Percentiles rank a stretch among this genome's conserved stretches.
These are phyloP conservation scores for Sporothrix dimorphospora DNA, from an alignment of 2,329 filamentous ascomycete species.

Conservation along the genomic window DNA sequence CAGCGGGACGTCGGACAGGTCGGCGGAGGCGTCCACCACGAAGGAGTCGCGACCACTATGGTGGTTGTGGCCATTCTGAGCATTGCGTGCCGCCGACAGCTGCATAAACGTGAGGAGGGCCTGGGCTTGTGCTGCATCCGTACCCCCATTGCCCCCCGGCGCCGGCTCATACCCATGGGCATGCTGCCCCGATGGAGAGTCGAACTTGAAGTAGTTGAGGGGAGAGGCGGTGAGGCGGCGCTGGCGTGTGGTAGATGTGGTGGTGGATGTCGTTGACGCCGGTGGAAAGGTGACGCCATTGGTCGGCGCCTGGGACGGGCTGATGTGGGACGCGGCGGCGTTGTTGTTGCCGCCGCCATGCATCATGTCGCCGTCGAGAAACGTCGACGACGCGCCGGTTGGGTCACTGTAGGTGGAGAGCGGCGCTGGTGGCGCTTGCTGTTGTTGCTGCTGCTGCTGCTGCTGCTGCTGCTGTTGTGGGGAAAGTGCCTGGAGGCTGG, in stretches of 20 bases:
- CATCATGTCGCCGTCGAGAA: background rate
- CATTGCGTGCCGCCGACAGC: background rate
- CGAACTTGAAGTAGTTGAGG: background rate
- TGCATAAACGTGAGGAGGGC: background rate
- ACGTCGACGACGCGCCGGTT: background rate
- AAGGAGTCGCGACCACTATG: background rate
- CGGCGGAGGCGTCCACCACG: background rate
- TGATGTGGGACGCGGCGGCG: background rate
- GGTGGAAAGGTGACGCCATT: no score
- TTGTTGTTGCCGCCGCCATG: background rate
- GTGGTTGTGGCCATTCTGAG: background rate
- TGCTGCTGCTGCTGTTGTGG: background rate
- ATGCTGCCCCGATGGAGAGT: background rate
- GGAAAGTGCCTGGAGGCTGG: background rate
- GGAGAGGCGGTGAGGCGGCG: background rate
- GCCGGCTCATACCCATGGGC: background rate
- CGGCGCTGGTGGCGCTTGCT: background rate
- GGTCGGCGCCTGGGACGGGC: background rate
- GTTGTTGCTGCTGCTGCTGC: background rate
- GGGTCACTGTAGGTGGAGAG: conserved; percentile 8
- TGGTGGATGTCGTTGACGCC: no score
- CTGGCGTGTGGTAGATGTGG: background rate
- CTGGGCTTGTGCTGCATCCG: background rate
- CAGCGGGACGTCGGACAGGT: background rate
- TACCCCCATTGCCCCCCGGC: background rate